Evolutionary conservation across 768 basidiomycete species (phyloP), one percentile per base, ranked within the genome.

Genomic region (Grammothele lineata): DNA sequence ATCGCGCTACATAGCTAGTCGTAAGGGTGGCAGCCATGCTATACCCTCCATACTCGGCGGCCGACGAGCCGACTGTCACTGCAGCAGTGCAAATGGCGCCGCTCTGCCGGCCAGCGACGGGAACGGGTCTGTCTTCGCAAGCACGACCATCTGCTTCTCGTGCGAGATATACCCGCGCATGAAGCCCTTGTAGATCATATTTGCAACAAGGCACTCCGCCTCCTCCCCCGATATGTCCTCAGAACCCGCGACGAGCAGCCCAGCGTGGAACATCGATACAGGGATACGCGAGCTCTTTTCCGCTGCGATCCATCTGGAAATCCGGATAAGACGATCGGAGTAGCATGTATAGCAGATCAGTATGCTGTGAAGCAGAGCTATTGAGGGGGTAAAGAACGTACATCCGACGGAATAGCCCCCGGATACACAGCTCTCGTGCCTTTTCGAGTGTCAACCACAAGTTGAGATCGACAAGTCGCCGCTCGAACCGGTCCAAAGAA

Each of bases 131-230:
- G 72, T 75, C 53, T 79, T 78, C 1, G 90, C 83, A 37, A 97
- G 65, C 5, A 99, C 96, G 4, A 97, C 91, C 80, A 87, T 91
- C 70, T 90, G 87, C 66, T 88, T 89, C 61, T 89, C 90, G 59
- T 99, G 96, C 40, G 92, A 92, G 58, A 99, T 93, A 66, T 98
- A 99, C 8, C 96, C 96, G 41, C 88, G 78, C 67, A 98, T 85
- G 64, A 84, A 90, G 17, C 88, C 89, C 69, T 85, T 90, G 70
- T 86, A 92, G 36, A 98, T 88, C 89, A 95, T 87, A 62, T 94
- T 94, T 23, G 93, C 92, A 7, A 96, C 81, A 42, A 93, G 77
- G 64, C 93, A 96, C 65, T 97, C 93, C 2, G 90, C 89, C 64
- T 95, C 93, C 55, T 88, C 92, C 50, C 72, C 61, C 7, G 81